Percentiles rank a stretch among this genome's conserved stretches.
Evolutionary conservation across 23 red algal genomes (phyloP).

Genomic region (Agarophyton chilense): DNA sequence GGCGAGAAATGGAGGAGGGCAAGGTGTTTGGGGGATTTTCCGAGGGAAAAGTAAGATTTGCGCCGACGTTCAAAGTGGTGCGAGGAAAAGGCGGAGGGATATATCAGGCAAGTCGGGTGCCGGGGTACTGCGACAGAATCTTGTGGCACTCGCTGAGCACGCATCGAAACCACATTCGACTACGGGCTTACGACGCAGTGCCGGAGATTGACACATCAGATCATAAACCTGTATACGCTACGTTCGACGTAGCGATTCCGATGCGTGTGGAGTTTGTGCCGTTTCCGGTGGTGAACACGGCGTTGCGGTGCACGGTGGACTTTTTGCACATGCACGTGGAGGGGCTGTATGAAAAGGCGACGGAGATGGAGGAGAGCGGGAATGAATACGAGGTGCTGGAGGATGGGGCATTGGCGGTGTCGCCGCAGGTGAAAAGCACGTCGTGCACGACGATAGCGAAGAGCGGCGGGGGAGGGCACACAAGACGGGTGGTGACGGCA

Average conservation of each 20-base stretch:
- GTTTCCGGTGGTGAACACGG: background rate
- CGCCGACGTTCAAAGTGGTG: slow-evolving; percentile 92
- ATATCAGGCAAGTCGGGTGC: slow-evolving; percentile 59
- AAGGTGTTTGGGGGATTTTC: slow-evolving; percentile 82
- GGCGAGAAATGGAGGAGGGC: slow-evolving; percentile 38
- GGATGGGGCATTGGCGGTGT: slow-evolving; percentile 31
- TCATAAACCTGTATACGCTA: slow-evolving; percentile 78
- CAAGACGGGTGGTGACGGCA: slow-evolving; percentile 35
- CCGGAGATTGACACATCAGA: slow-evolving; percentile 55
- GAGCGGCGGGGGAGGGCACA: slow-evolving; percentile 10
- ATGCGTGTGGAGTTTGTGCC: background rate
- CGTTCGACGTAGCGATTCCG: slow-evolving; percentile 60
- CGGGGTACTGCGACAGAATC: slow-evolving; percentile 79
- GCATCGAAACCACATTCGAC: slow-evolving; percentile 40
- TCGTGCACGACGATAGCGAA: background rate
- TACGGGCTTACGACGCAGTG: slow-evolving; percentile 42
- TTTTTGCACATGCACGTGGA: slow-evolving; percentile 34
- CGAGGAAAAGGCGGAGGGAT: background rate
- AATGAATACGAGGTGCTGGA: slow-evolving; percentile 29
- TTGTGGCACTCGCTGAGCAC: slow-evolving; percentile 71
- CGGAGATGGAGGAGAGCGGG: background rate
- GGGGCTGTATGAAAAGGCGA: slow-evolving; percentile 36
- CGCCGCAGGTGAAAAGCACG: background rate
- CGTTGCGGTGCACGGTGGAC: slow-evolving; percentile 62
- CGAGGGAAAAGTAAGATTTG: slow-evolving; percentile 80